Evolutionary conservation across 495 filamentous ascomycete species (phyloP).

Genomic region (Astrothelium macrocarpum): DNA sequence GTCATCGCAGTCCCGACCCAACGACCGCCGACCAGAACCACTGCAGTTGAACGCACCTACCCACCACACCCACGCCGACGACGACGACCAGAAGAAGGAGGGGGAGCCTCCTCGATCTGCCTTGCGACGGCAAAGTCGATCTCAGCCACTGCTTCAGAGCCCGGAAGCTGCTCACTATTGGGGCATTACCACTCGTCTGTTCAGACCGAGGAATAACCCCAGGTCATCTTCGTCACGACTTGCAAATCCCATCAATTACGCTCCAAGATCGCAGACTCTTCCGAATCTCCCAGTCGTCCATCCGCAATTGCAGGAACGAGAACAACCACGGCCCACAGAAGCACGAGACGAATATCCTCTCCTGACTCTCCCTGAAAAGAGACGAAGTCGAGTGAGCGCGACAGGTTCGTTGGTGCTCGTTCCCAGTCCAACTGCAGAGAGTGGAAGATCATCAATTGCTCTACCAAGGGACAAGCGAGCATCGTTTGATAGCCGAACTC

Average conservation of each 20-base stretch:
- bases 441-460: conserved; percentile 53
- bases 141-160: background rate
- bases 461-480: conserved; percentile 48
- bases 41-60: background rate
- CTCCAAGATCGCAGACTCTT: conserved; percentile 37
- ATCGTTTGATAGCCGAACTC: background rate
- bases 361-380: conserved; percentile 58
- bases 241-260: conserved; percentile 58
- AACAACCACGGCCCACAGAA: conserved; percentile 21
- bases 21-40: background rate
- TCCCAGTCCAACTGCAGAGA: conserved; percentile 46
- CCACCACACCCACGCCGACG: background rate
- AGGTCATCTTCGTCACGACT: conserved; percentile 40
- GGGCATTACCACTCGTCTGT: conserved; percentile 26
- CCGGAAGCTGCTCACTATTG: conserved; percentile 16
- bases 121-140: conserved; percentile 3
- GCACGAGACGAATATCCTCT: conserved; percentile 58
- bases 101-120: background rate
- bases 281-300: conserved; percentile 39
- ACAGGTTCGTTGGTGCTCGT: conserved; percentile 55
- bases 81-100: too few relatives aligned
- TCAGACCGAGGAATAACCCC: conserved; percentile 15
- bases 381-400: conserved; percentile 47
- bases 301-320: conserved; percentile 35
- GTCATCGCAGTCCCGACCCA: background rate